Evolutionary conservation across 2,329 filamentous ascomycete genomes (phyloP).

Genomic region (Xylaria sp.): DNA sequence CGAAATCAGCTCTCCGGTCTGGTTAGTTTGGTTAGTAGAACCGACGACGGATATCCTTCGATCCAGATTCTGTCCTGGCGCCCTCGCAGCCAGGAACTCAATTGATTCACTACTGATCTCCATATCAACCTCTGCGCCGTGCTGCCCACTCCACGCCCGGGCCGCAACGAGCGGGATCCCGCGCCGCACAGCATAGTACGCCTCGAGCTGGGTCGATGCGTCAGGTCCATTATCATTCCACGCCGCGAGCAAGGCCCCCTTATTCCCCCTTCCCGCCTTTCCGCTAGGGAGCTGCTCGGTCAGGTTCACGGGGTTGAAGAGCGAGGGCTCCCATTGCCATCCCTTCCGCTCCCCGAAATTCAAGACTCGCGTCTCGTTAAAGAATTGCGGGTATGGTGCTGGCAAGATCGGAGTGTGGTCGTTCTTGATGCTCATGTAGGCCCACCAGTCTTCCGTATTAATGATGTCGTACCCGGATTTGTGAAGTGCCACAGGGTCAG

Average conservation of each 20-base stretch:
- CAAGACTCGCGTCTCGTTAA: constrained; percentile 55
- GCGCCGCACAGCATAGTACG: constrained; percentile 58
- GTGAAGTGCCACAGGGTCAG: constrained; percentile 55
- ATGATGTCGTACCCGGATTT: constrained; percentile 52
- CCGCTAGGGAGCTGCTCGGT: constrained; percentile 51
- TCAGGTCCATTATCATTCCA: constrained; percentile 62
- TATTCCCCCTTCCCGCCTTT: constrained; percentile 42
- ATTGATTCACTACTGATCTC: constrained; percentile 49
- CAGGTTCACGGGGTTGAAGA: constrained; percentile 56
- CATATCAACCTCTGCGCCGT: constrained; percentile 48
- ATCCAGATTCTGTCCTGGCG: constrained; percentile 58
- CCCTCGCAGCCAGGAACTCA: constrained; percentile 50
- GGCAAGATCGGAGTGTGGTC: constrained; percentile 59
- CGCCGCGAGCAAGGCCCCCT: constrained; percentile 54
- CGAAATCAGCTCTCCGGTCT: constrained; percentile 42
- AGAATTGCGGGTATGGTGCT: constrained; percentile 58
- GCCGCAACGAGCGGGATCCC: constrained; percentile 57
- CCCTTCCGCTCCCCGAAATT: constrained; percentile 54
- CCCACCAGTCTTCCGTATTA: constrained; percentile 63
- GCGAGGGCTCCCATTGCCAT: constrained; percentile 58
- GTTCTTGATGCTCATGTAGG: constrained; percentile 65
- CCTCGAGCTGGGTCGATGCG: constrained; percentile 59
- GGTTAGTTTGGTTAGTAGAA: not conserved
- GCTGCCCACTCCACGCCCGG: constrained; percentile 54
- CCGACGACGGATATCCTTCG: constrained; percentile 44